Conservation (phyloP, 106 monocot genomes). For the Iris macrosiphon region DNA sequence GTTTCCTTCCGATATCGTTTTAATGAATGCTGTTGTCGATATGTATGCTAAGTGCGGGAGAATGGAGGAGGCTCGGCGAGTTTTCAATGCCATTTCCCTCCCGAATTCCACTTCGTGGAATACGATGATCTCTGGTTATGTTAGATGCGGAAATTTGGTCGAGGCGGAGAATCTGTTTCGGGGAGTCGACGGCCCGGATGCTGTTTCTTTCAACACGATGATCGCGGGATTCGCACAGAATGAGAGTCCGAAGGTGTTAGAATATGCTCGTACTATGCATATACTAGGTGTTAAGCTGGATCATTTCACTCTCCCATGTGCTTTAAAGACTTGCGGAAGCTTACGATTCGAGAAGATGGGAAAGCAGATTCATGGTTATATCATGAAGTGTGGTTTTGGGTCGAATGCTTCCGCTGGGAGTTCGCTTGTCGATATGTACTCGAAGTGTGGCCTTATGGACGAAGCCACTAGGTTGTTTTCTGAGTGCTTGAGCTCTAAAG, state of each 20-base stretch:
- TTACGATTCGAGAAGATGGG: conserved; percentile 23
- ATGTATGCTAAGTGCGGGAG: conserved; percentile 69
- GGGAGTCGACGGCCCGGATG: conserved; percentile 36
- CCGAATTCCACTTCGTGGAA: conserved; percentile 56
- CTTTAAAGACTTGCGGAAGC: conserved; percentile 43
- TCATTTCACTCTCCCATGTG: conserved; percentile 60
- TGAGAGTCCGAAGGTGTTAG: conserved; percentile 36
- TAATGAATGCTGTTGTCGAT: conserved; percentile 65
- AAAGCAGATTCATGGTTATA: conserved; percentile 38
- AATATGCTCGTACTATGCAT: conserved; percentile 47
- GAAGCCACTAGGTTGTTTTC: conserved; percentile 31
- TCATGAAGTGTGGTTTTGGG: conserved; percentile 45
- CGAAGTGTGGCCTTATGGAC: conserved; percentile 26
- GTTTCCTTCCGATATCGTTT: conserved; percentile 32
- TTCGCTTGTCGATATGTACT: conserved; percentile 76
- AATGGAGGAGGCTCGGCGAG: conserved; percentile 40
- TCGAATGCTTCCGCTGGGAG: conserved; percentile 14
- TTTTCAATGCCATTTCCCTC: conserved; percentile 36
- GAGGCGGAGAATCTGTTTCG: conserved; percentile 55
- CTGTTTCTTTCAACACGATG: conserved; percentile 61
- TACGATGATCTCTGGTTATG: conserved; percentile 58
- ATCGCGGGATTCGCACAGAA: conserved; percentile 55
- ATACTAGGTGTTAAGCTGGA: conserved; percentile 38
- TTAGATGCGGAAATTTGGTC: conserved; percentile 21
- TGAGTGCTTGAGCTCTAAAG: conserved; percentile 10